Base-by-base conservation (phyloP, 2,329 filamentous ascomycete species). In the Epichloe bromicola region DNA sequence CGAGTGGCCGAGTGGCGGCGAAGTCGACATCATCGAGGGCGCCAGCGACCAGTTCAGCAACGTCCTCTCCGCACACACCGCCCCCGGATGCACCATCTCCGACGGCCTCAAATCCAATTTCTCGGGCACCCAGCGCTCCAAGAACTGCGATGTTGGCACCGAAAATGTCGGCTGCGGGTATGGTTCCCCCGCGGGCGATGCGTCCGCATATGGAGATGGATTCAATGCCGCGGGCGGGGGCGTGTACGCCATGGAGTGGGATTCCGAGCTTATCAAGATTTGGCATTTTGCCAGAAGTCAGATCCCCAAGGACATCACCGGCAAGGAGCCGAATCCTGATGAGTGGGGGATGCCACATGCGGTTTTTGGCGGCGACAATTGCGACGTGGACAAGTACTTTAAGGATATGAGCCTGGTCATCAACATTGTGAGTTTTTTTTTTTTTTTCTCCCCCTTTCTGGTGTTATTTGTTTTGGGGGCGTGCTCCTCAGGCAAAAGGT, bases 231-330 rank as follows among this genome's bases (percentile, higher is more conserved):
- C 65, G 37, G 72, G 74, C 1, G 83, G 84, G n/a, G 83, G 83
- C 30, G 75, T 86, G 3, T 87, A 85, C 57, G 83, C 81, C 5
- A 76, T 84, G 57, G 73, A 84, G 59, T 93, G 87, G 86, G 83
- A 83, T 47, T 68, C 71, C 10, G 67, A 77, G 1, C 76, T 74
- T 51, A 85, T 94, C 63, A 81, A 75, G 51, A 73, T 93, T 55
- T 94, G 83, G 81, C 86, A 86, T 70, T 94, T 89, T 65, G 71
- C 81, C 2, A 78, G 84, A n/a, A 68, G 67, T 33, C 62, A 65
- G 8, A 77, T 90, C 40, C 88, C 88, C 0, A 60, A 65, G 0
- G 83, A 93, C 60, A 82, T 91, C 47, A 64, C 67, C 4, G 65
- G 66, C 34, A 78, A 69, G 50, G 69, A 59, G 5, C 88, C 87